A percentile compares a stretch with the other conserved stretches of the same genome.
These are phyloP conservation scores for Penicillium griseofulvum DNA, from an alignment of 2,329 filamentous ascomycete species.

Conservation along the genomic window DNA sequence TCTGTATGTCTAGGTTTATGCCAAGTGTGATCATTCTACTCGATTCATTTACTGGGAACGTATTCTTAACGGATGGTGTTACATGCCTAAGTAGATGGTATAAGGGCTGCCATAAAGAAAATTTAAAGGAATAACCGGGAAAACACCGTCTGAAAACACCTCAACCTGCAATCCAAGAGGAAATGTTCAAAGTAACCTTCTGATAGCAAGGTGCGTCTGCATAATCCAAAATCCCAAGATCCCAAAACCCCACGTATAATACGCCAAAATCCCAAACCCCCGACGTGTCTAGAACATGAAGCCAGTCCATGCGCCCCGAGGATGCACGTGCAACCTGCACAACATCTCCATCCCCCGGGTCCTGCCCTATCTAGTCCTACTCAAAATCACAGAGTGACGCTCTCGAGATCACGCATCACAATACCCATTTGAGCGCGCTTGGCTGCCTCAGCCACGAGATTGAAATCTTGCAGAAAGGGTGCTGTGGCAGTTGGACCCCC, in stretches of 20 bases:
- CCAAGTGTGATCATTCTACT: not conserved
- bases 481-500: constrained; percentile 47
- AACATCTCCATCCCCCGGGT: constrained; percentile 1
- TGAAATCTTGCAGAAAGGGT: constrained; percentile 75
- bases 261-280: constrained; percentile 7
- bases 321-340: not conserved
- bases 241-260: constrained; percentile 1
- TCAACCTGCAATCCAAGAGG: not conserved
- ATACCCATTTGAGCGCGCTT: constrained; percentile 90
- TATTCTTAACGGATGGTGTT: not conserved
- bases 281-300: constrained; percentile 5
- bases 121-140: not conserved
- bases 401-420: constrained; percentile 77
- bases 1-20: not conserved
- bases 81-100: constrained; percentile 4
- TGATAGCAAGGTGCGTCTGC: not conserved
- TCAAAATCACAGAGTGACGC: constrained; percentile 35
- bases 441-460: constrained; percentile 84
- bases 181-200: not conserved
- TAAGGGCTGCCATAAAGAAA: not conserved
- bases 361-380: constrained; percentile 7
- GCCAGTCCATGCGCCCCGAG: constrained; percentile 11
- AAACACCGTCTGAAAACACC: constrained; percentile 3
- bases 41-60: no score
- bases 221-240: not conserved